These are phyloP conservation scores for Macroventuria anomochaeta DNA, from an alignment of 2,329 filamentous ascomycete genomes.

Conservation along the genomic window DNA sequence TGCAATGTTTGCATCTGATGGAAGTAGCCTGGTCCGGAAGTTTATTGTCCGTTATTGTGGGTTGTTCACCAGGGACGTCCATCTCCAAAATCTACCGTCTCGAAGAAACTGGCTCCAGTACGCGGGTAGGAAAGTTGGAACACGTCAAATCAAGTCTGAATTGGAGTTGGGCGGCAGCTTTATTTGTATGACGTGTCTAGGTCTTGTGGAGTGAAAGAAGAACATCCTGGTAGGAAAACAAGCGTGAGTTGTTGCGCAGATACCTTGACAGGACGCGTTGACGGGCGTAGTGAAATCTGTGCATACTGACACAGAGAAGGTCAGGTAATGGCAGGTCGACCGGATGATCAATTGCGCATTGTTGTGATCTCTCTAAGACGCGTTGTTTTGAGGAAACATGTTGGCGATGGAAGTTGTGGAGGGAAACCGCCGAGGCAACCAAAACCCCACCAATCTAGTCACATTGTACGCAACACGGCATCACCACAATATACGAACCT, in stretches of 20 bases:
- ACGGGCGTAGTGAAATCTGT: background rate
- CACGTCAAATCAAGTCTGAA: background rate
- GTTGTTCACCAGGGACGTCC: background rate
- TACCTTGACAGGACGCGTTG: background rate
- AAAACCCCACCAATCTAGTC: background rate
- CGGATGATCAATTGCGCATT: background rate
- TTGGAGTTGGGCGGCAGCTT: background rate
- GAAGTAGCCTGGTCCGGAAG: background rate
- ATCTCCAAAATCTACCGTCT: background rate
- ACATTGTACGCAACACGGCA: no score
- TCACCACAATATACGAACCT: no score
- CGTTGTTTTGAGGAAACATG: slow-evolving; percentile 2
- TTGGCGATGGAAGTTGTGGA: background rate
- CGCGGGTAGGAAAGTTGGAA: no score
- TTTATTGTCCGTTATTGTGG: background rate
- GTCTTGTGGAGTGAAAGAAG: slow-evolving; percentile 5
- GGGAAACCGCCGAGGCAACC: background rate
- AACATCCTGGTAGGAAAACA: slow-evolving; percentile 3
- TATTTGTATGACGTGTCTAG: background rate
- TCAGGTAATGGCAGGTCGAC: background rate
- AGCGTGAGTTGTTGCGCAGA: background rate
- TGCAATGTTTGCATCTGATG: slow-evolving; percentile 12
- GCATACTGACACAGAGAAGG: background rate
- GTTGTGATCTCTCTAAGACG: background rate
- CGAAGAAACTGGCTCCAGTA: no score